phyloP scores from a whole-genome alignment of 2,329 filamentous ascomycete species.

The Ceratocystis alfenasii region DNA sequence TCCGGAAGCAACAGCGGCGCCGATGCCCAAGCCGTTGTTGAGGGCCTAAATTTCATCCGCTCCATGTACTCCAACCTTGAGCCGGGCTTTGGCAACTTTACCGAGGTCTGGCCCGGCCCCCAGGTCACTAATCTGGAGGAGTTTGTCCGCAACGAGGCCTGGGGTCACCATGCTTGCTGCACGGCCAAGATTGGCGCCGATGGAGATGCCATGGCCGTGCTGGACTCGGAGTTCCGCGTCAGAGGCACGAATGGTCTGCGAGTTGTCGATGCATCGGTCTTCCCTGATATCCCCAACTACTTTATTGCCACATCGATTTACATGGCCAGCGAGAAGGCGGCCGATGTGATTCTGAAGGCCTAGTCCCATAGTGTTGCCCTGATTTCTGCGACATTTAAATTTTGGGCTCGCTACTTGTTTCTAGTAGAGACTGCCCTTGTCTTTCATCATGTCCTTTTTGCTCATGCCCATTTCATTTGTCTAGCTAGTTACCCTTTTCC shows the following conservation, averaged over 20 bases:
- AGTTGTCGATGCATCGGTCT: slow-evolving; percentile 51
- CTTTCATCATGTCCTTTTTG: too few species aligned
- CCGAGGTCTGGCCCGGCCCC: slow-evolving; percentile 21
- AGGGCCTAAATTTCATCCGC: slow-evolving; percentile 28
- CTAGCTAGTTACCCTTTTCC: too few species aligned
- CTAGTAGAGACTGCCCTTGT: too few species aligned
- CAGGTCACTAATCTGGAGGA: slow-evolving; percentile 27
- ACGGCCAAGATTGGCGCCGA: slow-evolving; percentile 46
- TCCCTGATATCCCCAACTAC: slow-evolving; percentile 39
- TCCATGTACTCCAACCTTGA: slow-evolving; percentile 25
- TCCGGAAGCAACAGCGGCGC: slow-evolving; percentile 35
- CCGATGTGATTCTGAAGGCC: slow-evolving; percentile 38
- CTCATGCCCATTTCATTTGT: too few species aligned
- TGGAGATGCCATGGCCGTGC: slow-evolving; percentile 42
- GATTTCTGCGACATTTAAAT: background rate
- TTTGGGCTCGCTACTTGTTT: background rate
- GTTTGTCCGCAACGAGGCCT: slow-evolving; percentile 33
- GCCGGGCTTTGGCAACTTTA: slow-evolving; percentile 22
- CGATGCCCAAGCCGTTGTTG: slow-evolving; percentile 32
- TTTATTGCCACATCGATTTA: slow-evolving; percentile 42
- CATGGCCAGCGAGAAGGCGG: slow-evolving; percentile 50
- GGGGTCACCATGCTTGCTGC: slow-evolving; percentile 46
- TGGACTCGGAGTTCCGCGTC: slow-evolving; percentile 47
- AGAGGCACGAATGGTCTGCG: slow-evolving; percentile 42
- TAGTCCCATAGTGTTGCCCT: background rate